Conservation (phyloP, 768 basidiomycete species). For the Scleroderma bovista region DNA sequence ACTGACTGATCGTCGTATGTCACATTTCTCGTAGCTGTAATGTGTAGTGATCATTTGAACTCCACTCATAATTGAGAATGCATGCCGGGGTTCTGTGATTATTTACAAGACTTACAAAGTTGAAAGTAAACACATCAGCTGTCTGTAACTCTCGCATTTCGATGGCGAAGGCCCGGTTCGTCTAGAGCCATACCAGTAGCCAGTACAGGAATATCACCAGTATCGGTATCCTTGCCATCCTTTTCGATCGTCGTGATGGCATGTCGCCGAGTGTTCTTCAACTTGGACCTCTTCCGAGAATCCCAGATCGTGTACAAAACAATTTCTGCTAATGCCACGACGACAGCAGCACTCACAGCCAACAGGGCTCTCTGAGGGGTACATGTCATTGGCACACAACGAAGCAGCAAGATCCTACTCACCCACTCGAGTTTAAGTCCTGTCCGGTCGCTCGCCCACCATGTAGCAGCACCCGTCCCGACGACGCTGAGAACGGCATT, state of each 20-base stretch:
- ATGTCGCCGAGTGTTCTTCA: conserved; percentile 2
- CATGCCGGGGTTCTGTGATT: no score
- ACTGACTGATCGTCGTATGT: no score
- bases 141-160: not conserved
- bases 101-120: not conserved
- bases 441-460: conserved; percentile 63
- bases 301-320: conserved; percentile 72
- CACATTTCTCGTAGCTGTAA: no score
- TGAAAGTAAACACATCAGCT: not conserved
- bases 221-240: conserved; percentile 5
- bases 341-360: conserved; percentile 50
- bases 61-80: no score
- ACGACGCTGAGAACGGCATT: conserved; percentile 69
- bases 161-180: conserved; percentile 15
- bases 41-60: no score
- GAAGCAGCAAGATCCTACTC: conserved; percentile 23
- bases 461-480: conserved; percentile 62
- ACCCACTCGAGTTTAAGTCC: conserved; percentile 77
- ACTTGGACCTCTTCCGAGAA: conserved; percentile 34
- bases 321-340: conserved; percentile 69
- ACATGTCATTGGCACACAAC: conserved; percentile 3
- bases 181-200: conserved; percentile 18
- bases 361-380: conserved; percentile 55
- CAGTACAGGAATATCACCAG: conserved; percentile 2
- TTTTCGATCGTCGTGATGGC: conserved; percentile 4